These are phyloP conservation scores for Penicillium lagena DNA, from an alignment of 495 filamentous ascomycete genomes.

Conservation along the genomic window DNA sequence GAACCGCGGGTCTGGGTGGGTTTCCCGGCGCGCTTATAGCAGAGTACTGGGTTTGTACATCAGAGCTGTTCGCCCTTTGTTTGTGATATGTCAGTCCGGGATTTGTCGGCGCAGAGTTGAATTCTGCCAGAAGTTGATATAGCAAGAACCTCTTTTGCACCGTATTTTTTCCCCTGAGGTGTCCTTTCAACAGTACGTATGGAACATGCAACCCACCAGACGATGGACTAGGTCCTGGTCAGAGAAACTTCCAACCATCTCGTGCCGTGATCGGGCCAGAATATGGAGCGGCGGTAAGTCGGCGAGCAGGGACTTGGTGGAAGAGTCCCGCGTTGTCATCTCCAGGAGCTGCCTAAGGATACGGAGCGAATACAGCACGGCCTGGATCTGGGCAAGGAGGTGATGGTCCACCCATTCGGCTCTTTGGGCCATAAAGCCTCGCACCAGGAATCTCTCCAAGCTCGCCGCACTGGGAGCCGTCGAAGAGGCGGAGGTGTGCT, in stretches of 20 bases:
- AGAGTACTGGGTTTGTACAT: too few species aligned
- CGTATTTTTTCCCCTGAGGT: not conserved
- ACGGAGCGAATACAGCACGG: conserved; percentile 58
- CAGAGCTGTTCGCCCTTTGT: not conserved
- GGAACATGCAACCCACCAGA: conserved; percentile 10
- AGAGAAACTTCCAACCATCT: conserved; percentile 11
- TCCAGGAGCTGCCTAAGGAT: conserved; percentile 53
- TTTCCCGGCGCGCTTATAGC: too few species aligned
- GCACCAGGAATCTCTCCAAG: conserved; percentile 17
- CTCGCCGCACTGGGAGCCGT: conserved; percentile 5
- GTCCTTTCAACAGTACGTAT: conserved; percentile 7
- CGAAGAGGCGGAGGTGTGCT: not conserved
- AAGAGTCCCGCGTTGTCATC: conserved; percentile 6
- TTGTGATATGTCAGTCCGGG: too few species aligned
- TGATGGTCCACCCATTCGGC: conserved; percentile 57
- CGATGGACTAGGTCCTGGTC: not conserved
- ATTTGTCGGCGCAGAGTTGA: too few species aligned
- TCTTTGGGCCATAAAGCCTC: conserved; percentile 16
- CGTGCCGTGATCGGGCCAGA: conserved; percentile 20
- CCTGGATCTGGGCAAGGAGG: conserved; percentile 55
- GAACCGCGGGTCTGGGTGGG: too few species aligned
- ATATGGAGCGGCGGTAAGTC: conserved; percentile 26
- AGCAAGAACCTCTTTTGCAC: not conserved
- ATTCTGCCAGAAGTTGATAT: too few species aligned
- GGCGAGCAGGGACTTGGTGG: conserved; percentile 8